phyloP scores from a whole-genome alignment of 169 alveolate genomes.

The Haemoproteus tartakovskyi region DNA sequence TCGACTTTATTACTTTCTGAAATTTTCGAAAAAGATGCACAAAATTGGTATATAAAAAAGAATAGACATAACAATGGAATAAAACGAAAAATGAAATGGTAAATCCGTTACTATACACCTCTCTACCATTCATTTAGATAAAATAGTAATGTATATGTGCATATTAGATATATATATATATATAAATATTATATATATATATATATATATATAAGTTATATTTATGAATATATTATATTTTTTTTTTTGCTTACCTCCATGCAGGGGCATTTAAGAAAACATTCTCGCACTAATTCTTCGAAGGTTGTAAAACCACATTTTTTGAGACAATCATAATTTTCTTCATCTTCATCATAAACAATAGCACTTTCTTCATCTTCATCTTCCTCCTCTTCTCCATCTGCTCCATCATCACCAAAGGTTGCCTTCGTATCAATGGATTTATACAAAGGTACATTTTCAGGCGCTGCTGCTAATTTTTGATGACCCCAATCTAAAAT shows the following conservation, averaged over 20 bases:
- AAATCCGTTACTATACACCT: no score
- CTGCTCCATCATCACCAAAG: constrained; percentile 63
- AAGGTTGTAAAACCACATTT: constrained; percentile 75
- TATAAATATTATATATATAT: no score
- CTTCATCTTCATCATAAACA: constrained; percentile 74
- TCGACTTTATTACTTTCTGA: constrained; percentile 46
- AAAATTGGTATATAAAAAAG: no score
- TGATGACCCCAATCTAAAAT: constrained; percentile 86
- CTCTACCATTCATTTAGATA: no score
- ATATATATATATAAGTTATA: no score
- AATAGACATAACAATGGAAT: no score
- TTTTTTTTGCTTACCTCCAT: constrained; percentile 72
- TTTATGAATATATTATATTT: no score
- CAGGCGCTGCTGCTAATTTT: constrained; percentile 74
- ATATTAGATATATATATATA: no score
- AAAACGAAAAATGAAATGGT: no score
- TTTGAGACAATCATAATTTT: constrained; percentile 74
- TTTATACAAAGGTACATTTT: constrained; percentile 69
- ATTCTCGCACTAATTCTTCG: constrained; percentile 71
- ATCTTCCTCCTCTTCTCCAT: constrained; percentile 69
- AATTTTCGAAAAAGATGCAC: no score
- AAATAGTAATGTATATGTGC: no score
- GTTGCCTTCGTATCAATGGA: constrained; percentile 71
- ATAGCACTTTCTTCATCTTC: no score
- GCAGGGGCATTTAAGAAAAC: constrained; percentile 77